These are phyloP conservation scores for Irpex sp. DNA, from an alignment of 1,284 basidiomycete genomes.

Conservation along the genomic window DNA sequence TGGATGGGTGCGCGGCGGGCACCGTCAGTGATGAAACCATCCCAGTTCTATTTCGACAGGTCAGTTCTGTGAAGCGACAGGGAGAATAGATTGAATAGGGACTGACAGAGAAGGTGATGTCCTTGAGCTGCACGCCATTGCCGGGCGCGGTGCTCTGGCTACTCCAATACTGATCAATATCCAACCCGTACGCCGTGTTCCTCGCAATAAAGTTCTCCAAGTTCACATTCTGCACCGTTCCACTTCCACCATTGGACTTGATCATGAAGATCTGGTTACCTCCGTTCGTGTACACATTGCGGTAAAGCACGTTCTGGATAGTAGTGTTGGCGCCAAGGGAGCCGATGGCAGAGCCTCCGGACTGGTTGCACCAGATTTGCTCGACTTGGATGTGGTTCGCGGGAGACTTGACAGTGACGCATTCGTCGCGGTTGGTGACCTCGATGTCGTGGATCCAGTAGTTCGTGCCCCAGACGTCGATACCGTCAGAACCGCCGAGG, in stretches of 20 bases:
- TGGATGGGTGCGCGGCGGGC: conserved; percentile 28
- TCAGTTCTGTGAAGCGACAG: too few species aligned
- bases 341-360: conserved; percentile 33
- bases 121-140: conserved; percentile 26
- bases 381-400: conserved; percentile 32
- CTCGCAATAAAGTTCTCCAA: conserved; percentile 31
- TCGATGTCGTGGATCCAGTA: conserved; percentile 35
- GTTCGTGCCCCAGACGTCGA: conserved; percentile 33
- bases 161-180: conserved; percentile 32
- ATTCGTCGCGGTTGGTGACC: conserved; percentile 36
- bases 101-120: conserved; percentile 28
- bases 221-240: conserved; percentile 30
- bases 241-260: conserved; percentile 32
- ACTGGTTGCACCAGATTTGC: conserved; percentile 36
- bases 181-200: conserved; percentile 30
- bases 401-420: conserved; percentile 34
- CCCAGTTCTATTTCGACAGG: conserved; percentile 29
- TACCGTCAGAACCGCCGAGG: conserved; percentile 33
- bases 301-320: conserved; percentile 30
- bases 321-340: conserved; percentile 28
- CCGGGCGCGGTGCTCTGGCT: conserved; percentile 20
- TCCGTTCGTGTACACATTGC: conserved; percentile 31
- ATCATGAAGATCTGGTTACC: conserved; percentile 36
- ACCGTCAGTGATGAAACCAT: conserved; percentile 28
- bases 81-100: too few species aligned